phyloP scores from a whole-genome alignment of 1,139 yeast genomes.

The Lodderomyces pseudojiufengensis region DNA sequence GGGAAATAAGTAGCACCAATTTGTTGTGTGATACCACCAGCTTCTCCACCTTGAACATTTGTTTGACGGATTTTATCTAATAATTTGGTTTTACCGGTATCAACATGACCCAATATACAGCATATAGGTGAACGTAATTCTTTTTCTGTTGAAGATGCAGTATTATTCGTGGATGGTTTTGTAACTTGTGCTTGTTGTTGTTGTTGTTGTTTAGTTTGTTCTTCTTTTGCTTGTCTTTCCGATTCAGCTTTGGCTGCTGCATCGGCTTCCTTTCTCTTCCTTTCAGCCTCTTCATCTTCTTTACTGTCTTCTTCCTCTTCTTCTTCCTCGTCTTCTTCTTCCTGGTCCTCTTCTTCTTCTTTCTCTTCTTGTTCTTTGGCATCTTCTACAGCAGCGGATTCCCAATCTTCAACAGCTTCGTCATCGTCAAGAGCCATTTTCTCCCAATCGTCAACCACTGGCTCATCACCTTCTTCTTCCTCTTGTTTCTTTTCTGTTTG shows the following conservation, averaged over 20 bases:
- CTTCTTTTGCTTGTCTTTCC: conserved; percentile 2
- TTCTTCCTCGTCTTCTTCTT: conserved; percentile 13
- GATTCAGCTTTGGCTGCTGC: conserved; percentile 3
- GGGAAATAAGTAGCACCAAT: conserved; percentile 99
- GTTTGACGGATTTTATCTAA: conserved; percentile 97
- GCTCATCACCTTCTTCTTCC: conserved; percentile 46
- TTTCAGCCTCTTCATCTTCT: conserved; percentile 6
- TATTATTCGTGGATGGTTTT: too few relatives aligned
- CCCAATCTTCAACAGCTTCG: conserved; percentile 51
- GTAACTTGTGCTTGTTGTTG: conserved; percentile 15
- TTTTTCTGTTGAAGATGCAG: conserved; percentile 23
- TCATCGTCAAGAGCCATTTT: conserved; percentile 57
- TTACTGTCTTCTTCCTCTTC: conserved; percentile 20
- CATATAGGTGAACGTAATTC: conserved; percentile 97
- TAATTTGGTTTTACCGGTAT: conserved; percentile 97
- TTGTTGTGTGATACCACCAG: conserved; percentile 99
- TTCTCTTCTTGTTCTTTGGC: conserved; percentile 19
- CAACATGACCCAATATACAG: conserved; percentile 98
- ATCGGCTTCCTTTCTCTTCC: conserved; percentile 6
- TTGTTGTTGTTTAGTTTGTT: background rate
- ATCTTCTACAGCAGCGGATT: conserved; percentile 26
- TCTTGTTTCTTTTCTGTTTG: conserved; percentile 15
- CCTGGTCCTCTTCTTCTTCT: conserved; percentile 19
- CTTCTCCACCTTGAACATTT: conserved; percentile 99
- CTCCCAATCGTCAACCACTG: conserved; percentile 64